A percentile compares a stretch with the other conserved stretches of the same genome.
These are phyloP conservation scores for Kwoniella newhampshirensis DNA, from an alignment of 768 basidiomycete species.

Conservation along the genomic window DNA sequence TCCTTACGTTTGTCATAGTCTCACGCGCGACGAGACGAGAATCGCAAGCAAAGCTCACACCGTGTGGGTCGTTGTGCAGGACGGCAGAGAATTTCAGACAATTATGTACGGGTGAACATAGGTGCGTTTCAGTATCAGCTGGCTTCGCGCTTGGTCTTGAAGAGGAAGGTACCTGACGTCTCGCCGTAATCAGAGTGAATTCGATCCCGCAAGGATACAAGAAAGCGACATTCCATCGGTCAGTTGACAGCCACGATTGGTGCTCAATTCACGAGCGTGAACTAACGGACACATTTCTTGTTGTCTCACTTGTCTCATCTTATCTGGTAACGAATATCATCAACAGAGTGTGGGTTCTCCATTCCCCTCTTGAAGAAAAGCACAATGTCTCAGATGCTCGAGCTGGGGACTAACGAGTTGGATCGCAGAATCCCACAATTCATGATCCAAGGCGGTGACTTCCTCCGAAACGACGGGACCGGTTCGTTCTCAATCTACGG, in stretches of 20 bases:
- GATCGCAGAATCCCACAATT: conserved; percentile 58
- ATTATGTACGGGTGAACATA: conserved; percentile 93
- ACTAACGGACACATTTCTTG: no score
- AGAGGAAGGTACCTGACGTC: no score
- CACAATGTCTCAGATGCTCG: not conserved
- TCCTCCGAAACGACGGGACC: conserved; percentile 89
- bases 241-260: conserved; percentile 38
- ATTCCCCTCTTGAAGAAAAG: not conserved
- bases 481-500: conserved; percentile 97
- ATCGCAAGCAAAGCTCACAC: not conserved
- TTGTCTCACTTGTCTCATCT: no score
- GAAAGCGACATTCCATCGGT: conserved; percentile 88
- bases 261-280: no score
- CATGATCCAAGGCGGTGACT: conserved; percentile 99
- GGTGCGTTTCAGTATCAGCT: no score
- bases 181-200: no score
- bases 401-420: no score
- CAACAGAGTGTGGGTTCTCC: conserved; percentile 66
- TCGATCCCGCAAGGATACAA: conserved; percentile 88
- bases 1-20: no score
- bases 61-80: conserved; percentile 55
- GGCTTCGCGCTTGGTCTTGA: no score
- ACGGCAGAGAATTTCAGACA: conserved; percentile 98
- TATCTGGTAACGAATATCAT: conserved; percentile 18
- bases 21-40: conserved; percentile 1